Evolutionary conservation across 257 asterid species (phyloP).

Genomic region (Lantana camara): DNA sequence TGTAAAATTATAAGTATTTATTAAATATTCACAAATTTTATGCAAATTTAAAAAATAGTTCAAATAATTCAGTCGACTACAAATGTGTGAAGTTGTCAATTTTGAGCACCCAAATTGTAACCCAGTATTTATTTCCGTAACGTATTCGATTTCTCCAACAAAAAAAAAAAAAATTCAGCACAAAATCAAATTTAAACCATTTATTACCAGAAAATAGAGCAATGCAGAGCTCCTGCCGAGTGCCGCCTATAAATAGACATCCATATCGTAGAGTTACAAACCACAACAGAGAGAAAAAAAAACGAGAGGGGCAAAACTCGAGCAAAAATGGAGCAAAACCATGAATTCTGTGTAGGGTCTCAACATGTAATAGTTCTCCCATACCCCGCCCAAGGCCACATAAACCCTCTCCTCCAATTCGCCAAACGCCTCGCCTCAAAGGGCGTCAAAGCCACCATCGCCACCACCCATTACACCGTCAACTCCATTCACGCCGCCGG

Average conservation of each 20-base stretch:
- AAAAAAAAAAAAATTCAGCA: not conserved
- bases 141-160: no score
- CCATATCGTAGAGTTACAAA: not conserved
- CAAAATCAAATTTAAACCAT: no score
- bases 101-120: no score
- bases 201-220: no score
- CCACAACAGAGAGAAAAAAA: not conserved
- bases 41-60: no score
- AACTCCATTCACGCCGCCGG: constrained; percentile 36
- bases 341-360: not conserved
- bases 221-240: not conserved
- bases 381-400: constrained; percentile 82
- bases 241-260: constrained; percentile 18
- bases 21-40: no score
- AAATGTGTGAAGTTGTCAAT: no score
- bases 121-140: no score
- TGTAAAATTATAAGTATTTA: no score
- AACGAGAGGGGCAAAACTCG: not conserved
- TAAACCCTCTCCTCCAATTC: constrained; percentile 77
- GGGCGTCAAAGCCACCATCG: constrained; percentile 57
- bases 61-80: no score
- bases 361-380: constrained; percentile 61
- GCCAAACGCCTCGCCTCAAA: constrained; percentile 67
- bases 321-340: constrained; percentile 34
- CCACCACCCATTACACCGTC: constrained; percentile 56